Evolutionary conservation across 2,329 filamentous ascomycete species (phyloP).

Genomic region (Aspergillus sojae): DNA sequence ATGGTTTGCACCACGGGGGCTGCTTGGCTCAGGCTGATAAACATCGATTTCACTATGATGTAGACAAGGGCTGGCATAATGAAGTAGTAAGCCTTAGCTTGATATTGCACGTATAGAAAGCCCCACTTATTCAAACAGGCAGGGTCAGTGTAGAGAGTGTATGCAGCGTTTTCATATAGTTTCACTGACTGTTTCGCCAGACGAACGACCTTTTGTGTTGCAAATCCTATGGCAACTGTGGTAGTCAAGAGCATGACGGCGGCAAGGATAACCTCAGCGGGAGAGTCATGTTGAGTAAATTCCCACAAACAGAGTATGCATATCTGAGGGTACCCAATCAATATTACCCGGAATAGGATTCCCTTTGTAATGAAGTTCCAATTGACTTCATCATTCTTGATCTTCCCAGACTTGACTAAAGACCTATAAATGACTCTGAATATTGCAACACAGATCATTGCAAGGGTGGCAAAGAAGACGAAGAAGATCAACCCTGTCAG

Average conservation of each 20-base stretch:
- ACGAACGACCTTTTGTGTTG: conserved; percentile 81
- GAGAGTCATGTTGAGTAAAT: conserved; percentile 80
- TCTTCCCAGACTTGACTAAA: conserved; percentile 70
- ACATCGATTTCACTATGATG: conserved; percentile 80
- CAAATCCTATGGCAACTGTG: conserved; percentile 76
- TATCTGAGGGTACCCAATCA: conserved; percentile 91
- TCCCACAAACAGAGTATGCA: conserved; percentile 91
- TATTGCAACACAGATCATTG: conserved; percentile 69
- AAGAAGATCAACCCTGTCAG: conserved; percentile 90
- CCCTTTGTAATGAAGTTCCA: conserved; percentile 94
- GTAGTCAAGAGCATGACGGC: conserved; percentile 85
- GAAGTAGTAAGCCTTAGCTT: conserved; percentile 92
- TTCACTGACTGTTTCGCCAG: conserved; percentile 83
- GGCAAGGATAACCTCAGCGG: conserved; percentile 80
- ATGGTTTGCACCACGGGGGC: conserved; percentile 74
- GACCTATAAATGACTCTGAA: conserved; percentile 82
- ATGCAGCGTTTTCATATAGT: conserved; percentile 93
- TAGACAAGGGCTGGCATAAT: conserved; percentile 78
- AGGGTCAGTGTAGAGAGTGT: conserved; percentile 93
- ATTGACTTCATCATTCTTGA: conserved; percentile 86
- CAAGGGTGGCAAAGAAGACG: conserved; percentile 75
- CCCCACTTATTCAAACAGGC: conserved; percentile 94
- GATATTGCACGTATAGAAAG: conserved; percentile 95
- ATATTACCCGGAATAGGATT: conserved; percentile 83
- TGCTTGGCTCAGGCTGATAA: conserved; percentile 77